Conservation (phyloP, 768 basidiomycete genomes). For the Chalciporus sphaerocephalus region DNA sequence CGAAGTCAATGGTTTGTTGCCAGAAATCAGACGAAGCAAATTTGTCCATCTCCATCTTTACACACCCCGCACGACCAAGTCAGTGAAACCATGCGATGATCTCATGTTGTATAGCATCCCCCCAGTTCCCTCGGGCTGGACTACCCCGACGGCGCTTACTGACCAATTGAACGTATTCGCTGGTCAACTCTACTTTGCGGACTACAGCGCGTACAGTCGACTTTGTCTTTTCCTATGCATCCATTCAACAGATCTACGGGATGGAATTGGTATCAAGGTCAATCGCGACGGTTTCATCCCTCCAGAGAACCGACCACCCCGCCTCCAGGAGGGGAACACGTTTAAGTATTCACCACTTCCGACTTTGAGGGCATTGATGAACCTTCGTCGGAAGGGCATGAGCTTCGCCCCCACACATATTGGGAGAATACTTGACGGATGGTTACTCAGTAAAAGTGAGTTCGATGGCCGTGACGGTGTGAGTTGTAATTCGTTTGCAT, state of each 20-base stretch:
- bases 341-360: conserved; percentile 34
- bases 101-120: conserved; percentile 13
- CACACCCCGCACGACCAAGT: conserved; percentile 32
- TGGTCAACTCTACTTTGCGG: conserved; percentile 27
- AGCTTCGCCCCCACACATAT: conserved; percentile 35
- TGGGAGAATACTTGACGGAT: conserved; percentile 35
- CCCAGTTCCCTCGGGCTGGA: not conserved
- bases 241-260: conserved; percentile 7
- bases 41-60: conserved; percentile 38
- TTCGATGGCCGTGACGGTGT: not conserved
- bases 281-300: conserved; percentile 17
- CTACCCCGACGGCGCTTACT: not conserved
- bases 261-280: not conserved
- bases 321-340: conserved; percentile 11
- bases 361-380: conserved; percentile 18
- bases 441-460: conserved; percentile 8
- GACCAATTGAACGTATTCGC: conserved; percentile 28
- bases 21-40: conserved; percentile 31
- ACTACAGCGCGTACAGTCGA: conserved; percentile 18
- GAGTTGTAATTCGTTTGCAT: too few relatives aligned
- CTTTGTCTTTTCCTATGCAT: conserved; percentile 24
- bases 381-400: conserved; percentile 36
- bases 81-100: conserved; percentile 34
- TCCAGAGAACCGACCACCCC: conserved; percentile 5
- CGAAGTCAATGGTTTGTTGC: conserved; percentile 37